Percentiles rank a stretch among this genome's conserved stretches.
Evolutionary conservation across 345 rosid genomes (phyloP).

Genomic region (Boechera divaricarpa): DNA sequence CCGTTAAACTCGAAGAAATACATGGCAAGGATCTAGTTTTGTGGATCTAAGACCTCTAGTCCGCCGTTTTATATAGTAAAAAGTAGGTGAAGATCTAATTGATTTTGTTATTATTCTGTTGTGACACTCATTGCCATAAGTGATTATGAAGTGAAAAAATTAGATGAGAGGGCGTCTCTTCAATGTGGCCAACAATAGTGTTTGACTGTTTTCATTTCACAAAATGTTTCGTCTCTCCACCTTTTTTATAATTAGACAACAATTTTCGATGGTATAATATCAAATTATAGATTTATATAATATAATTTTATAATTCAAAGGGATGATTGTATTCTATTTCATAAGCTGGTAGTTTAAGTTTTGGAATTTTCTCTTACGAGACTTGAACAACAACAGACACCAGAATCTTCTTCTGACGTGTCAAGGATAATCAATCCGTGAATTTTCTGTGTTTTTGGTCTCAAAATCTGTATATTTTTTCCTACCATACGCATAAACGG

Average conservation of each 20-base stretch:
- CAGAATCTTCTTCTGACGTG: slow-evolving; percentile 27
- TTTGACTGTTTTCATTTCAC: slow-evolving; percentile 17
- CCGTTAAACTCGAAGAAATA: too few species aligned
- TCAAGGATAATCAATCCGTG: neutral
- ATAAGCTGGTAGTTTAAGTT: slow-evolving; percentile 6
- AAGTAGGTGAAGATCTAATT: too few species aligned
- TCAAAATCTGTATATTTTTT: slow-evolving; percentile 8
- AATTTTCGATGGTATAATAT: neutral
- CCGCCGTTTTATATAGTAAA: too few species aligned
- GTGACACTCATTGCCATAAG: too few species aligned
- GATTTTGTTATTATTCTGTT: too few species aligned
- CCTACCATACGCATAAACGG: neutral
- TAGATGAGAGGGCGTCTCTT: too few species aligned
- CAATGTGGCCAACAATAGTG: slow-evolving; percentile 33
- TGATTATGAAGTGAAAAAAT: too few species aligned
- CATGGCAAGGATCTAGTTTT: too few species aligned
- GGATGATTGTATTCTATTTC: slow-evolving; percentile 9
- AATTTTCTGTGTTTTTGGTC: slow-evolving; percentile 5
- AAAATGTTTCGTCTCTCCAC: slow-evolving; percentile 7
- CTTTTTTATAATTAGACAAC: slow-evolving; percentile 27
- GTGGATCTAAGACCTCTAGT: too few species aligned
- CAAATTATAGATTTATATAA: neutral
- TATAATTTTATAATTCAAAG: neutral
- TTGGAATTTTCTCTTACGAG: too few species aligned
- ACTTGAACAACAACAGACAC: slow-evolving; percentile 39